These are phyloP conservation scores for Xylaria intraflava DNA, from an alignment of 495 filamentous ascomycete genomes.

Conservation along the genomic window DNA sequence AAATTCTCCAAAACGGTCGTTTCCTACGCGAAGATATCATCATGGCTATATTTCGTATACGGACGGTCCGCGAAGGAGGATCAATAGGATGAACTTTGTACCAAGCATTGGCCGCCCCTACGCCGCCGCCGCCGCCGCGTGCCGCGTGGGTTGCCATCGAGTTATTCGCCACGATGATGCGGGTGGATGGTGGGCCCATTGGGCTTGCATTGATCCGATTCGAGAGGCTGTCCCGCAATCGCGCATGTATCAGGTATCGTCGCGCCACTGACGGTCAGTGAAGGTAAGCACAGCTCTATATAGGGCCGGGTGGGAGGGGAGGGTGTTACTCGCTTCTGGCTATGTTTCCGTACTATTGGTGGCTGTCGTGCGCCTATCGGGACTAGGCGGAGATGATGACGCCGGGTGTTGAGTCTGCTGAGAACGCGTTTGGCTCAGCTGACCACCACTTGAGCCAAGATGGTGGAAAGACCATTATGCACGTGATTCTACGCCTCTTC, in stretches of 20 bases:
- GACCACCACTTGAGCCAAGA: slow-evolving; percentile 7
- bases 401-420: background rate
- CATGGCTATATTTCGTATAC: too few species aligned
- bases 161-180: background rate
- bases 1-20: background rate
- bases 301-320: background rate
- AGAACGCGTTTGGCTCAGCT: background rate
- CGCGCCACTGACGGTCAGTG: background rate
- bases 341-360: background rate
- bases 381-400: background rate
- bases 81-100: too few species aligned
- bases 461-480: background rate
- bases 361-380: background rate
- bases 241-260: slow-evolving; percentile 1
- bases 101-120: too few species aligned
- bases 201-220: background rate
- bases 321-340: background rate
- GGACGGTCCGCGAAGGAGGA: too few species aligned
- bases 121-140: too few species aligned
- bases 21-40: too few species aligned
- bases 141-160: too few species aligned
- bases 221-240: background rate
- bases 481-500: background rate
- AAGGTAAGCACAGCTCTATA: background rate
- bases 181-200: too few species aligned